phyloP scores from a whole-genome alignment of 2,329 filamentous ascomycete species.

The Pseudogymnoascus sp. region DNA sequence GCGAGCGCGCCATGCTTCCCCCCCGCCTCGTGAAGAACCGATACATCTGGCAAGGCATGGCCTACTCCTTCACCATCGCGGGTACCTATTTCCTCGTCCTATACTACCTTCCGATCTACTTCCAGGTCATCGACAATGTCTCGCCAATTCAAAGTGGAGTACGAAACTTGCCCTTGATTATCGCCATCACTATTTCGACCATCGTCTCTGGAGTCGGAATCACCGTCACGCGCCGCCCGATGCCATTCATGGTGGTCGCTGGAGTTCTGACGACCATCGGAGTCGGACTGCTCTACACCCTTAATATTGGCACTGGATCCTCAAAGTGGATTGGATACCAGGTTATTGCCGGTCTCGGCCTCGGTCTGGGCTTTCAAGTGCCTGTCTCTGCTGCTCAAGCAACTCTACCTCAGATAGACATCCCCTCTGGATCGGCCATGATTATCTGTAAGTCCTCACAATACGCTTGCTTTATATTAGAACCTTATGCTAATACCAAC shows the following conservation, averaged over 20 bases:
- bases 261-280: constrained; percentile 36
- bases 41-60: constrained; percentile 34
- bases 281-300: constrained; percentile 35
- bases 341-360: constrained; percentile 40
- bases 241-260: constrained; percentile 39
- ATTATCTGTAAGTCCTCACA: constrained; percentile 31
- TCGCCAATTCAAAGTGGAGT: constrained; percentile 32
- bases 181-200: constrained; percentile 36
- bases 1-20: constrained; percentile 43
- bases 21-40: constrained; percentile 36
- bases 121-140: constrained; percentile 39
- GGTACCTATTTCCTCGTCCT: constrained; percentile 37
- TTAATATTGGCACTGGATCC: constrained; percentile 34
- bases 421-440: constrained; percentile 47
- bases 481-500: constrained; percentile 11
- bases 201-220: constrained; percentile 34
- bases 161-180: constrained; percentile 35
- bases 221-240: constrained; percentile 34
- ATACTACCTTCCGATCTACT: constrained; percentile 44
- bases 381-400: constrained; percentile 45
- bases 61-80: constrained; percentile 37
- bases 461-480: not conserved
- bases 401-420: constrained; percentile 42
- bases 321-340: constrained; percentile 47
- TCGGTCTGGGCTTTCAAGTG: constrained; percentile 39